Percentiles rank a stretch among this genome's conserved stretches.
Evolutionary conservation across 495 filamentous ascomycete species (phyloP).

Genomic region (Daldinia decipiens): DNA sequence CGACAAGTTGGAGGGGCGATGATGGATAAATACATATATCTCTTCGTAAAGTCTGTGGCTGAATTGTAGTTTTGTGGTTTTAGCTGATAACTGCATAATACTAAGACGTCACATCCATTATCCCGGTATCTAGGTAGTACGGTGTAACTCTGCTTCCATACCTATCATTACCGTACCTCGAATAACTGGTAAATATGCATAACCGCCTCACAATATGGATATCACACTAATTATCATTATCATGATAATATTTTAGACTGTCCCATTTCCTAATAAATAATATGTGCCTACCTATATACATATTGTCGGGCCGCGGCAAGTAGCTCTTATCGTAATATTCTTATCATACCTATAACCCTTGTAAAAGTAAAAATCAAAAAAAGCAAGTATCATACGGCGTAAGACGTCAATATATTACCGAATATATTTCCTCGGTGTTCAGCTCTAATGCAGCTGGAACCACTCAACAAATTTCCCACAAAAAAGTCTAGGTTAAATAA

Average conservation of each 20-base stretch:
- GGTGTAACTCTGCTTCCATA: neutral
- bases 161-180: neutral
- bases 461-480: slow-evolving; percentile 38
- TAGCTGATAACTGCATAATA: neutral
- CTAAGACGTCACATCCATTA: slow-evolving; percentile 3
- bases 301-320: neutral
- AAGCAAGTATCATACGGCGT: neutral
- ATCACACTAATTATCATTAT: neutral
- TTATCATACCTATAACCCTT: neutral
- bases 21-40: slow-evolving; percentile 13
- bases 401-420: neutral
- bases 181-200: slow-evolving; percentile 2
- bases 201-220: neutral
- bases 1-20: slow-evolving; percentile 20
- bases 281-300: no score
- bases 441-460: slow-evolving; percentile 20
- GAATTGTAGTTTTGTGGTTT: neutral
- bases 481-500: slow-evolving; percentile 31
- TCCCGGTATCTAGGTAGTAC: neutral
- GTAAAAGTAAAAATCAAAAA: neutral
- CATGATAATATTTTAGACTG: neutral
- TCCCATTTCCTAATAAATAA: neutral
- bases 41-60: slow-evolving; percentile 4
- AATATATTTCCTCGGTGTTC: neutral
- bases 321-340: slow-evolving; percentile 2